Percentiles rank a stretch among this genome's conserved stretches.
These are phyloP conservation scores for Pelargonium australe DNA, from an alignment of 441 rosid species.

Conservation along the genomic window DNA sequence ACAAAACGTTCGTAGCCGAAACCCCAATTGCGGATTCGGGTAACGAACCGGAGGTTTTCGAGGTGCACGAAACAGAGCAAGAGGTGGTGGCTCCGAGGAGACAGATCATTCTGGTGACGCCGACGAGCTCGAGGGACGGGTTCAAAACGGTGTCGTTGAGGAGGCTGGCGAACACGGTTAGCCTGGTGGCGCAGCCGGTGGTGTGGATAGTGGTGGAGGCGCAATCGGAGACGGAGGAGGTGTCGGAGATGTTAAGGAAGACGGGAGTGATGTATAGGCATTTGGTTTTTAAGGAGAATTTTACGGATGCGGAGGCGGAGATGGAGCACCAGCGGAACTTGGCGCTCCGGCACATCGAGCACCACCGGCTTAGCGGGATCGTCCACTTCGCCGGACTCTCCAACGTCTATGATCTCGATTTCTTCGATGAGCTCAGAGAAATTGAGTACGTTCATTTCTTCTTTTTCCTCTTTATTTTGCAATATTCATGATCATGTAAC, in stretches of 20 bases:
- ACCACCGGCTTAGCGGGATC: slow-evolving; percentile 66
- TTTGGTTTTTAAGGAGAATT: slow-evolving; percentile 64
- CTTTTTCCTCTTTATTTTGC: not conserved
- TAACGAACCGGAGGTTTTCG: not conserved
- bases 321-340: slow-evolving; percentile 67
- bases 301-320: slow-evolving; percentile 57
- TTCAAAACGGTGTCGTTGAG: slow-evolving; percentile 47
- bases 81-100: slow-evolving; percentile 27
- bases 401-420: slow-evolving; percentile 77
- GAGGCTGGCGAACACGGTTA: slow-evolving; percentile 62
- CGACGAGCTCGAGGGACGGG: slow-evolving; percentile 32
- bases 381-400: slow-evolving; percentile 87
- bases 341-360: slow-evolving; percentile 70
- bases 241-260: slow-evolving; percentile 54
- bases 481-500: too few species aligned
- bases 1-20: not conserved
- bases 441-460: slow-evolving; percentile 54
- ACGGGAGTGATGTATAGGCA: slow-evolving; percentile 87
- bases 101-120: slow-evolving; percentile 61
- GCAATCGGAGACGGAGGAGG: slow-evolving; percentile 33
- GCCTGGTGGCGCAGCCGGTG: slow-evolving; percentile 63
- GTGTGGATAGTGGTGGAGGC: slow-evolving; percentile 80
- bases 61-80: slow-evolving; percentile 15
- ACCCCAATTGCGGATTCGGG: not conserved
- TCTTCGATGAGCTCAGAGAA: slow-evolving; percentile 70